Evolutionary conservation across 257 asterid species (phyloP).

Genomic region (Echites panduratus): DNA sequence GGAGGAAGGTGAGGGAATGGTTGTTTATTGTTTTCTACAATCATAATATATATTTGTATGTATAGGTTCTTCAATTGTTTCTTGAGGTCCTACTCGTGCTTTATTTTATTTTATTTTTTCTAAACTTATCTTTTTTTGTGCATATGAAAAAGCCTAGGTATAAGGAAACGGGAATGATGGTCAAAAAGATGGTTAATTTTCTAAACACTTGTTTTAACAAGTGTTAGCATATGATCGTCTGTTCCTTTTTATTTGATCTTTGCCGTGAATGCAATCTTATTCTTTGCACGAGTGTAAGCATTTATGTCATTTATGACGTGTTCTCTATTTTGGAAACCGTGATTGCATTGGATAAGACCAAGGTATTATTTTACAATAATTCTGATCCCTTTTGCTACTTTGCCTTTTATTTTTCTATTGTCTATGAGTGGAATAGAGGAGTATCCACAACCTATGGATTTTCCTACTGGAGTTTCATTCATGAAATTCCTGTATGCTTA

Average conservation of each 20-base stretch:
- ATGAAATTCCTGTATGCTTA: not conserved
- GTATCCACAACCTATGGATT: too few relatives aligned
- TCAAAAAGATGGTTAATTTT: not conserved
- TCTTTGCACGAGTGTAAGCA: too few relatives aligned
- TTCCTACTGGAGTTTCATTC: too few relatives aligned
- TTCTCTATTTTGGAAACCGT: not conserved
- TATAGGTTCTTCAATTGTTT: not conserved
- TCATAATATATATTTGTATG: too few relatives aligned
- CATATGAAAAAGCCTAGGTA: not conserved
- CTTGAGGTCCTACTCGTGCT: not conserved
- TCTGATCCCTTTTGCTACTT: too few relatives aligned
- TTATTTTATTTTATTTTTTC: too few relatives aligned
- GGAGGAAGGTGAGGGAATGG: too few relatives aligned
- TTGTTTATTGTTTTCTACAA: too few relatives aligned
- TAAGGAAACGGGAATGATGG: not conserved
- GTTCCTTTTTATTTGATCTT: not conserved
- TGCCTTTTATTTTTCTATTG: too few relatives aligned
- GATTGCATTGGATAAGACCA: not conserved
- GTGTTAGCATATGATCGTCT: not conserved
- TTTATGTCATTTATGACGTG: not conserved
- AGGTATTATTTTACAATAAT: not conserved
- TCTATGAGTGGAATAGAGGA: slow-evolving; percentile 2
- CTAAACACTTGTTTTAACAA: not conserved
- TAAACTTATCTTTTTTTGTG: too few relatives aligned
- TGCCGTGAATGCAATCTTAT: not conserved